Evolutionary conservation across 371 early-diverging fungal genomes (phyloP), one percentile per base, ranked within the genome.

Genomic region (Batrachochytrium dendrobatidis): DNA sequence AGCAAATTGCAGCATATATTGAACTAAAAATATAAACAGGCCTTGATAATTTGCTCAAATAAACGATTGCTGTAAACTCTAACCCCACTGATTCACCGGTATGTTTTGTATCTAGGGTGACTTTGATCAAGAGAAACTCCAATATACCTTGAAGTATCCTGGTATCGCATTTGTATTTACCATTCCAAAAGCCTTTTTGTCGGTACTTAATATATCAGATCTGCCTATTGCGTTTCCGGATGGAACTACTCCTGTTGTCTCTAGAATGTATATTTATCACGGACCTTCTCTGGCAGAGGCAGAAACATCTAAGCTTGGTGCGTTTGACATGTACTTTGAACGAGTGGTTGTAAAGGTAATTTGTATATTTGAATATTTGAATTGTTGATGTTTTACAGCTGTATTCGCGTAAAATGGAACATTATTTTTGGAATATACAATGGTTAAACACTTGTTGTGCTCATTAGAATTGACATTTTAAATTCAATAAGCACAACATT

Each of bases 121-220:
- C 55, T 85, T 83, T 62, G 80, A 83, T 62, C 49, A 62, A 0
- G 57, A 64, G 18, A 74, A 70, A 52, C 8, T 12, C 8, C 8
- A 29, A 22, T 48, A 48, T 29, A 48, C 49, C 12, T 29, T 48
- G 8, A 12, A 8, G 24, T 48, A 48, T 18, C 30, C 84, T 82
- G 89, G 89, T 26, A 53, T 89, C 29, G 77, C 87, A 2, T 83
- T 89, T 64, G 76, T 81, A 2, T 89, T 89, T 63, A 83, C 86
- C 22, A 83, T 89, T 55, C 87, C 89, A 22, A 72, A 73, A 28
- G 66, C 74, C 34, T 79, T 81, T 55, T 69, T 73, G 34, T 66
- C 76, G 22, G 53, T 81, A n/a, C 33, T 52, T 22, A 4, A 82
- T 53, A 35, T n/a, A 2, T 32, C 20, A 6, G 86, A 84, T 50